Conservation (phyloP, 2,329 filamentous ascomycete species). For the Bisporella sp. region DNA sequence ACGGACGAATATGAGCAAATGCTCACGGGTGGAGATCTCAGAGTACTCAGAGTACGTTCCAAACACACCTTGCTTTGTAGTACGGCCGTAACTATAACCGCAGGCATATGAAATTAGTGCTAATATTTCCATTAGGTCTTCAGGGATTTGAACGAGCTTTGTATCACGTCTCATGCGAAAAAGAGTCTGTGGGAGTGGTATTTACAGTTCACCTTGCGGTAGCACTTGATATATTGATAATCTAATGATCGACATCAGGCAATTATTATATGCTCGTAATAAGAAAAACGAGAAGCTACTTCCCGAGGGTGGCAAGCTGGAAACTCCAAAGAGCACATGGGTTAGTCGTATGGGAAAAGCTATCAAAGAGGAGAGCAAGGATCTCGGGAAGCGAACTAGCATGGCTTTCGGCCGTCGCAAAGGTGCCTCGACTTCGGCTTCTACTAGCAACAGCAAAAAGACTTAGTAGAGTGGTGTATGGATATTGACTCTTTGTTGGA, state of each 20-base stretch:
- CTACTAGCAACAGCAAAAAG: too few species aligned
- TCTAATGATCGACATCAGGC: not conserved
- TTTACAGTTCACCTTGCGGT: not conserved
- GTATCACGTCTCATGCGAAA: constrained; percentile 40
- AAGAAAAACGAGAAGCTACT: not conserved
- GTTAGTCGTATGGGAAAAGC: not conserved
- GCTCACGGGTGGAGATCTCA: not conserved
- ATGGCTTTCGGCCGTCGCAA: not conserved
- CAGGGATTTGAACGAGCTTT: constrained; percentile 38
- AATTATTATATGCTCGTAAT: not conserved
- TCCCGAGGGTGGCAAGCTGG: not conserved
- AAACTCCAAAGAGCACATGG: not conserved
- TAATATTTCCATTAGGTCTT: constrained; percentile 34
- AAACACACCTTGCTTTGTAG: not conserved
- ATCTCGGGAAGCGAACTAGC: not conserved
- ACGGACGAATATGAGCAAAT: not conserved
- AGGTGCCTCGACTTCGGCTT: not conserved
- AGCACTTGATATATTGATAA: too few species aligned
- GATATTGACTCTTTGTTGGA: too few species aligned
- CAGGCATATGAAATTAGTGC: constrained; percentile 37
- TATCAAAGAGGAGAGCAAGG: not conserved
- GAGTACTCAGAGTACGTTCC: not conserved
- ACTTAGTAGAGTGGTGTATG: too few species aligned
- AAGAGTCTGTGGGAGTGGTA: constrained; percentile 43
- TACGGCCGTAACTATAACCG: constrained; percentile 2